These are phyloP conservation scores for Fusarium kyushuense DNA, from an alignment of 2,329 filamentous ascomycete genomes.

Conservation along the genomic window DNA sequence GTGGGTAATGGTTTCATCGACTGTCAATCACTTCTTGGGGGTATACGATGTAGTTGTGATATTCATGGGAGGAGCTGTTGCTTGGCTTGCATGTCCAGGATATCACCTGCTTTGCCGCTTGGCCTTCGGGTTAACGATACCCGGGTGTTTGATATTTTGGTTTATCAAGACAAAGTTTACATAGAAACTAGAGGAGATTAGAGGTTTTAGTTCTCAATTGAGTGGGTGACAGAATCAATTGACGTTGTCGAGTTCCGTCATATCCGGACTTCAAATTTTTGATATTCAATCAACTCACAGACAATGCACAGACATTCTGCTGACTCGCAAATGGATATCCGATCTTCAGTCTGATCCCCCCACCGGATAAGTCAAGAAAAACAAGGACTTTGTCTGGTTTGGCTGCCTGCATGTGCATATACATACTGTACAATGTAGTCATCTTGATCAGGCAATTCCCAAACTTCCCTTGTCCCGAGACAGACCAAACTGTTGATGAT, in stretches of 20 bases:
- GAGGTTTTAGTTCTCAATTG: not conserved
- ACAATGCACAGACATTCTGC: not conserved
- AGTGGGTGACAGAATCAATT: not conserved
- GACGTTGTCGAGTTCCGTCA: slow-evolving; percentile 4
- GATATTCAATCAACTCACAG: not conserved
- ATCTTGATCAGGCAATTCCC: slow-evolving; percentile 33
- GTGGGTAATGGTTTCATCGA: slow-evolving; percentile 38
- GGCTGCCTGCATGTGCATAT: not conserved
- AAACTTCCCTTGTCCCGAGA: slow-evolving; percentile 41
- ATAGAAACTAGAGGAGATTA: not conserved
- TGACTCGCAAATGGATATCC: slow-evolving; percentile 20
- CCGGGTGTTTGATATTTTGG: not conserved
- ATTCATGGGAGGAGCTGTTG: slow-evolving; percentile 11
- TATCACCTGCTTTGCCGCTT: slow-evolving; percentile 34
- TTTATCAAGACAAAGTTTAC: not conserved
- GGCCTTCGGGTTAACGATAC: slow-evolving; percentile 11
- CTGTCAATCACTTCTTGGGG: slow-evolving; percentile 17
- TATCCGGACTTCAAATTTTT: slow-evolving; percentile 5
- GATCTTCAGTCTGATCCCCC: slow-evolving; percentile 6
- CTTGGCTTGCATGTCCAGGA: slow-evolving; percentile 31
- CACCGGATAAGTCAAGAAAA: slow-evolving; percentile 37
- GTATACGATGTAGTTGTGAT: not conserved
- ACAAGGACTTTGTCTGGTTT: not conserved
- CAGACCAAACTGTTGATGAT: not conserved
- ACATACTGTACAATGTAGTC: slow-evolving; percentile 8